Percentiles rank a stretch among this genome's conserved stretches.
These are phyloP conservation scores for Gorgonomyces haynaldii DNA, from an alignment of 192 early-diverging fungal genomes.

Conservation along the genomic window DNA sequence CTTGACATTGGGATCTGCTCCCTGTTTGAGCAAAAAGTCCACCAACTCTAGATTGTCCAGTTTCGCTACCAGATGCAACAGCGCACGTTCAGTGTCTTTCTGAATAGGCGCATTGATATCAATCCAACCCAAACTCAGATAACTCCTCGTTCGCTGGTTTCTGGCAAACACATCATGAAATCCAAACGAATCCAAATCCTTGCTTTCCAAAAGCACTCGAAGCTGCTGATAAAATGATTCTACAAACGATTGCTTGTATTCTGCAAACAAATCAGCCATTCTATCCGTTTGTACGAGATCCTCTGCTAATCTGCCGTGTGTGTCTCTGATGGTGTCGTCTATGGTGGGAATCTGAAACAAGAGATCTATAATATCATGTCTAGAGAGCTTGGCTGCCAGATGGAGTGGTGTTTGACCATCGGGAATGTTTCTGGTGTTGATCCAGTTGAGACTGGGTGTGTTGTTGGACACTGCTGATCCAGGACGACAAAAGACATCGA, in stretches of 20 bases:
- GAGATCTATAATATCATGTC: conserved; percentile 56
- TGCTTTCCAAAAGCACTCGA: conserved; percentile 8
- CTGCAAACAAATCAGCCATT: conserved; percentile 10
- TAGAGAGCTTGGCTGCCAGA: conserved; percentile 49
- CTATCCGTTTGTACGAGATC: conserved; percentile 31
- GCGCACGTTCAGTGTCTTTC: conserved; percentile 43
- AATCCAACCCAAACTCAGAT: conserved; percentile 30
- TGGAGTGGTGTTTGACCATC: conserved; percentile 66
- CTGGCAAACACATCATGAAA: conserved; percentile 43
- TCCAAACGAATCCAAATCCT: no score
- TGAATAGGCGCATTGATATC: conserved; percentile 59
- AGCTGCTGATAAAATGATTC: conserved; percentile 1
- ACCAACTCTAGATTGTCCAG: conserved; percentile 39
- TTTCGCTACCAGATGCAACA: conserved; percentile 59
- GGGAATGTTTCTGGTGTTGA: conserved; percentile 25
- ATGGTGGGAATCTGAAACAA: conserved; percentile 50
- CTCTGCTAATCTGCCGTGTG: conserved; percentile 48
- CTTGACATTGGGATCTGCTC: conserved; percentile 60
- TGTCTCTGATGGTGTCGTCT: conserved; percentile 54
- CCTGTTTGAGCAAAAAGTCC: conserved; percentile 54
- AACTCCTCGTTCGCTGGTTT: conserved; percentile 36
- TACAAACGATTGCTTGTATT: conserved; percentile 32
- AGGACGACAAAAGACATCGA: conserved; percentile 6
- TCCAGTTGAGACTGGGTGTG: conserved; percentile 8
- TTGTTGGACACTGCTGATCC: not conserved